Evolutionary conservation across 2,329 filamentous ascomycete species (phyloP).

Genomic region (Fusarium xyrophilum): DNA sequence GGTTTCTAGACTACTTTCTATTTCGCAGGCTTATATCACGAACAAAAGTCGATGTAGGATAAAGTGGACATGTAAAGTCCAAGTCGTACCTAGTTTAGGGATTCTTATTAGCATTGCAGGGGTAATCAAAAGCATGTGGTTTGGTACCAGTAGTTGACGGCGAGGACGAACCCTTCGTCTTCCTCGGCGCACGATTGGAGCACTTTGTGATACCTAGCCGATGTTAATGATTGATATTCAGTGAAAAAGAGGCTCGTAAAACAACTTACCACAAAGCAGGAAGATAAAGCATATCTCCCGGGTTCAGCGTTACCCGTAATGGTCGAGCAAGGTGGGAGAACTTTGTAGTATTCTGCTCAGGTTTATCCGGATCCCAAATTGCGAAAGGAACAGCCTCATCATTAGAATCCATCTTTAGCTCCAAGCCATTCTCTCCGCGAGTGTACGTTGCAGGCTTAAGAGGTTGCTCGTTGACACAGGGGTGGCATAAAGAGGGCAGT

Average conservation of each 20-base stretch:
- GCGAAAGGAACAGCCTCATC: conserved; percentile 66
- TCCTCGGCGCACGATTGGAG: conserved; percentile 71
- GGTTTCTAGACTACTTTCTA: conserved; percentile 4
- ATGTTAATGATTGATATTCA: not conserved
- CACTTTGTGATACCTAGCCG: conserved; percentile 77
- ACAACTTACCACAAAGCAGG: conserved; percentile 75
- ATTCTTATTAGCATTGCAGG: conserved; percentile 3
- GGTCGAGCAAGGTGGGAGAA: conserved; percentile 68
- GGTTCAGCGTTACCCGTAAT: conserved; percentile 70
- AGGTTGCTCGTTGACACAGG: conserved; percentile 70
- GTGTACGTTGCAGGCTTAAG: conserved; percentile 67
- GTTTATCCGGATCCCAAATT: conserved; percentile 75
- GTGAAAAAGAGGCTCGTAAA: no score
- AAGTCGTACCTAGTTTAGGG: conserved; percentile 73
- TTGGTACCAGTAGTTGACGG: conserved; percentile 80
- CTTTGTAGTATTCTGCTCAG: conserved; percentile 55
- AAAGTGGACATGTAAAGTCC: conserved; percentile 75
- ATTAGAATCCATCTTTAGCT: conserved; percentile 47
- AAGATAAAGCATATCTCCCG: conserved; percentile 83
- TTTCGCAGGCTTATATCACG: conserved; percentile 45
- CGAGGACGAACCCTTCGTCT: conserved; percentile 76
- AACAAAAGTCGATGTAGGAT: conserved; percentile 65
- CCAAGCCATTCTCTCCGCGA: conserved; percentile 43
- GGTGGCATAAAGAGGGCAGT: conserved; percentile 72
- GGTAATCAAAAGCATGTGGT: not conserved